Evolutionary conservation across 2,329 filamentous ascomycete species (phyloP).

Genomic region (Apiospora arundinis): DNA sequence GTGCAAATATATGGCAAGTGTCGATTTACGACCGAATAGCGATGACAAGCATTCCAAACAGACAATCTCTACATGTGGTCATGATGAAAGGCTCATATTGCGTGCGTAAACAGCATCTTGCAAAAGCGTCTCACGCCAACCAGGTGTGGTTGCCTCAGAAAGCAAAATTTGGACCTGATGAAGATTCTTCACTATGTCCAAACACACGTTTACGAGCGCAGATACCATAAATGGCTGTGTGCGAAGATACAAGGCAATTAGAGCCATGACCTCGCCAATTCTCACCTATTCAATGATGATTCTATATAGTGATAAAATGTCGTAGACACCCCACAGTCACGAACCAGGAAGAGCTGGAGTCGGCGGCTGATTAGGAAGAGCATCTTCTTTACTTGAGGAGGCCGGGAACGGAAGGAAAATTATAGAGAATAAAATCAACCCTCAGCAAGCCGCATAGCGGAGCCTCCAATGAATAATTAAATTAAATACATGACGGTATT

Average conservation of each 20-base stretch:
- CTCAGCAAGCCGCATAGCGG: slow-evolving; percentile 45
- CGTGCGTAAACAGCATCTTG: too few relatives aligned
- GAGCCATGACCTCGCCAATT: background rate
- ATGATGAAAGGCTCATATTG: too few relatives aligned
- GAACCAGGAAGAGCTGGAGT: slow-evolving; percentile 44
- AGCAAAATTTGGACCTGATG: too few relatives aligned
- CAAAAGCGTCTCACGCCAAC: too few relatives aligned
- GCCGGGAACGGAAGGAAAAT: slow-evolving; percentile 47
- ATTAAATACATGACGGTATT: slow-evolving; percentile 45
- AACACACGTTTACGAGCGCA: background rate
- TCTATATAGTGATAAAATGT: slow-evolving; percentile 37
- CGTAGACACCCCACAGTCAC: slow-evolving; percentile 44
- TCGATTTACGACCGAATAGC: too few relatives aligned
- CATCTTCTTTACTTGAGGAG: slow-evolving; percentile 40
- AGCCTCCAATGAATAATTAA: slow-evolving; percentile 41
- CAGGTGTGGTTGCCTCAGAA: too few relatives aligned
- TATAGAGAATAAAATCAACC: slow-evolving; percentile 40
- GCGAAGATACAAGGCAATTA: background rate
- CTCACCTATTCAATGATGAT: background rate
- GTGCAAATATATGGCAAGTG: too few relatives aligned
- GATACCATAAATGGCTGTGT: too few relatives aligned
- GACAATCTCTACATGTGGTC: too few relatives aligned
- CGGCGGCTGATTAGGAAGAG: slow-evolving; percentile 44
- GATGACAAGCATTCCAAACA: too few relatives aligned
- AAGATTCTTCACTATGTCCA: background rate